These are phyloP conservation scores for Corniculantispora saksenae DNA, from an alignment of 2,329 filamentous ascomycete species.

Conservation along the genomic window DNA sequence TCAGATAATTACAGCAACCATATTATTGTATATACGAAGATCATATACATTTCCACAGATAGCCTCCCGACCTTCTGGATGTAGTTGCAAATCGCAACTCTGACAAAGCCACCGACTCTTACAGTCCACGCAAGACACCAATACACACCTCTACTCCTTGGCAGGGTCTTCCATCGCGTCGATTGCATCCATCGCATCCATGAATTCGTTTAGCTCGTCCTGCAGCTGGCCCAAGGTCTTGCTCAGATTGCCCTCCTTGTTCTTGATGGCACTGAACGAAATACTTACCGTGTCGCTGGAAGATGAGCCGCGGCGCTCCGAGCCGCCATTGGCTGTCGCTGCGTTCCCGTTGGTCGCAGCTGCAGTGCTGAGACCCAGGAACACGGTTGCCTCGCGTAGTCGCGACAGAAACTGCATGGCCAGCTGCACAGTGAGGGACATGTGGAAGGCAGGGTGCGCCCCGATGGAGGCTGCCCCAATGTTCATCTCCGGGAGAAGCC, in stretches of 20 bases:
- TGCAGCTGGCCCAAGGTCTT: conserved; percentile 24
- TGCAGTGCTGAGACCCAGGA: conserved; percentile 27
- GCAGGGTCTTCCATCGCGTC: conserved; percentile 9
- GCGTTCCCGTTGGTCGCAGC: conserved; percentile 20
- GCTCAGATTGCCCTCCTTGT: conserved; percentile 25
- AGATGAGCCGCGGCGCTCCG: conserved; percentile 27
- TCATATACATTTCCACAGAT: background rate
- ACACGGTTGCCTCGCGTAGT: conserved; percentile 34
- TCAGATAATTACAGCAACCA: background rate
- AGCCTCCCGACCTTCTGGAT: background rate
- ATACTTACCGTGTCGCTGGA: conserved; percentile 32
- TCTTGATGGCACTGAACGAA: conserved; percentile 24
- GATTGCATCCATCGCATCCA: conserved; percentile 22
- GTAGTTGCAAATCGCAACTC: background rate
- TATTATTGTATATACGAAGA: background rate
- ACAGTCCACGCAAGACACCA: background rate
- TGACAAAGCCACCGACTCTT: background rate
- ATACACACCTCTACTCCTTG: background rate
- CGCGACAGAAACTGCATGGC: conserved; percentile 42
- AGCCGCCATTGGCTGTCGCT: background rate
- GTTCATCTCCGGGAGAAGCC: conserved; percentile 43
- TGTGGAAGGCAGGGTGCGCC: conserved; percentile 42
- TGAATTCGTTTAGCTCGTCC: conserved; percentile 24
- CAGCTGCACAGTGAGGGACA: conserved; percentile 45
- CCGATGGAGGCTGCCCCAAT: conserved; percentile 43